Base-by-base conservation (phyloP, 2,329 filamentous ascomycete species). In the Apiospora aurea region DNA sequence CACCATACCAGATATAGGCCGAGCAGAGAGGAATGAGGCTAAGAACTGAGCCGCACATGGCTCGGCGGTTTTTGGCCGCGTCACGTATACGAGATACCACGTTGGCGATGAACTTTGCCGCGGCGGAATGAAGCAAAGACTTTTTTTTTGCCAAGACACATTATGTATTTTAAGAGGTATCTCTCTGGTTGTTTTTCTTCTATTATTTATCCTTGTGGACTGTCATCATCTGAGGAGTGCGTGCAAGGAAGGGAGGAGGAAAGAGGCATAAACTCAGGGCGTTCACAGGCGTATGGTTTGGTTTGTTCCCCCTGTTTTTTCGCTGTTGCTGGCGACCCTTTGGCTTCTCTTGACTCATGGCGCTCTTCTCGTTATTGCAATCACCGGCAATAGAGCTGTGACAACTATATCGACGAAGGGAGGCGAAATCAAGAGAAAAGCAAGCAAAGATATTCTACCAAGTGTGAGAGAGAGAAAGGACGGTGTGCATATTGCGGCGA, bases 201-300 rank as follows among this genome's bases (percentile, higher is more conserved):
- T 64, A 41, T 64, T 24, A 64, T 64, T 64, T 64, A 64, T 64
- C 57, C 57, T 64, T 41, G 41, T 64, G 57, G 57, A 64, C 57
- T 61, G 57, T 64, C 57, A 64, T 41, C 57, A 64, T 64, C n/a
- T 64, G 57, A 24, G 57, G 57, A 64, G 57, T 64, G 53, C 11
- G 26, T 38, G 57, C 29, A 13, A 7, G 34, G 53, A 53, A 61
- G 14, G 53, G 38, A 38, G 53, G 29, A 38, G 34, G 57, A 24
- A 64, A 64, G 57, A 64, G 57, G 57, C 57, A 41, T 64, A 64
- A 64, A 64, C 57, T 64, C 57, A 41, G 8, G 57, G 57, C 57
- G 57, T 64, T 64, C 57, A 64, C 57, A 24, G 57, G 57, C 34
- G 57, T 64, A 64, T 64, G 29, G 53, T 21, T 57, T 51, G 49